Conservation (phyloP, 768 basidiomycete genomes). For the Russula sp. region DNA sequence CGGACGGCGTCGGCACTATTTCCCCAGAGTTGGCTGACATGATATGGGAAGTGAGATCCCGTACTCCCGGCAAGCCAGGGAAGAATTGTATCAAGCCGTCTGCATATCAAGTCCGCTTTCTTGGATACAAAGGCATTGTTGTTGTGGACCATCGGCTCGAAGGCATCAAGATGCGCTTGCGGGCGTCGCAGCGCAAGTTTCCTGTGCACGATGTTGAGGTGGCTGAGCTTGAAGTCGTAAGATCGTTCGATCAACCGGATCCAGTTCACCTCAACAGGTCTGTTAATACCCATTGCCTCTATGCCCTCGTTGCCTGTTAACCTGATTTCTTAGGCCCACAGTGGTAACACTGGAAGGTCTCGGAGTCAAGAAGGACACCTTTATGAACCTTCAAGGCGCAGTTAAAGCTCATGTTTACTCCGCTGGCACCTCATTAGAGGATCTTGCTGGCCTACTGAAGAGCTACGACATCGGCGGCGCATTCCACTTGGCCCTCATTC, state of each 20-base stretch:
- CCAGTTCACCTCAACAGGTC: conserved; percentile 43
- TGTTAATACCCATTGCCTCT: neutral
- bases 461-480: neutral
- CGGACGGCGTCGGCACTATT: conserved; percentile 79
- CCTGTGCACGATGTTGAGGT: conserved; percentile 40
- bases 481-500: neutral
- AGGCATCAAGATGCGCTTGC: conserved; percentile 63
- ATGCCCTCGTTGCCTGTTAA: neutral
- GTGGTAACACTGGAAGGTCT: neutral
- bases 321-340: neutral
- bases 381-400: neutral
- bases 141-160: conserved; percentile 50
- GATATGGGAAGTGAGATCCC: conserved; percentile 55
- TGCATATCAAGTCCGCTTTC: conserved; percentile 38
- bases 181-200: conserved; percentile 75
- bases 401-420: neutral
- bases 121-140: conserved; percentile 78
- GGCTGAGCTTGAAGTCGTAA: conserved; percentile 66
- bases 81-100: neutral
- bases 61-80: conserved; percentile 25
- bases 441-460: neutral
- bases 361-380: neutral
- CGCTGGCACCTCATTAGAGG: neutral
- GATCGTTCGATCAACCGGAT: conserved; percentile 53
- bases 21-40: conserved; percentile 48